Evolutionary conservation across 192 early-diverging fungal species (phyloP).

Genomic region (Umbelopsis isabellina): DNA sequence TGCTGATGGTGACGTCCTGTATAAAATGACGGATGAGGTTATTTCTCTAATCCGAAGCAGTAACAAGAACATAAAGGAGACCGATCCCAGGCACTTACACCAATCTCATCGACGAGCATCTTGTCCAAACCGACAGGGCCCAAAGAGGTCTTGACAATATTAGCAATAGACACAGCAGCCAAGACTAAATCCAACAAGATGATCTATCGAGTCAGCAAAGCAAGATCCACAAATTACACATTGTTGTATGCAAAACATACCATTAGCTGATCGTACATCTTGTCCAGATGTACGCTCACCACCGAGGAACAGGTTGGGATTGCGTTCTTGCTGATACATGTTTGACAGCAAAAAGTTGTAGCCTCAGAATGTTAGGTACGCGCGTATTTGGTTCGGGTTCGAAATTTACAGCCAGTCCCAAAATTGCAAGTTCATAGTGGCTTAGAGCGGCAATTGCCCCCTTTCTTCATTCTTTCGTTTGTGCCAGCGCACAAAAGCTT

Average conservation of each 20-base stretch:
- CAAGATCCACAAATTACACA: neutral
- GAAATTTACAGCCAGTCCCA: constrained; percentile 3
- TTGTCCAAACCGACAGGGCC: constrained; percentile 99
- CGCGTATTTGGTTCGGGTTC: constrained; percentile 21
- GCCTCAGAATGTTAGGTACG: neutral
- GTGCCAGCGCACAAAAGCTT: neutral
- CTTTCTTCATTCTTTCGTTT: no score
- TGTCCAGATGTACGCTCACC: constrained; percentile 89
- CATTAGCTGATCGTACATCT: constrained; percentile 93
- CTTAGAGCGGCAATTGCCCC: neutral
- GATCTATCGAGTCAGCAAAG: constrained; percentile 23
- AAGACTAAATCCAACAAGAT: constrained; percentile 67
- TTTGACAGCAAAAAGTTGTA: neutral
- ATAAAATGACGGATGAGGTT: constrained; percentile 1
- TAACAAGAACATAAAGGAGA: constrained; percentile 10
- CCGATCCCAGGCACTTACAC: constrained; percentile 60
- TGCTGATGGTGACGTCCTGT: constrained; percentile 98
- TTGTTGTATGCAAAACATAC: constrained; percentile 51
- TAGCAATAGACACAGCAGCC: constrained; percentile 93
- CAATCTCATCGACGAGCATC: constrained; percentile 99
- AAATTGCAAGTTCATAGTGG: neutral
- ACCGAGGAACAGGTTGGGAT: constrained; percentile 73
- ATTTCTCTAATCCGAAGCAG: neutral
- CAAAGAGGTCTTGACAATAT: constrained; percentile 98
- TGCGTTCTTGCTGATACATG: constrained; percentile 54